Conservation (phyloP, 345 rosid genomes). For the Dovyalis caffra region DNA sequence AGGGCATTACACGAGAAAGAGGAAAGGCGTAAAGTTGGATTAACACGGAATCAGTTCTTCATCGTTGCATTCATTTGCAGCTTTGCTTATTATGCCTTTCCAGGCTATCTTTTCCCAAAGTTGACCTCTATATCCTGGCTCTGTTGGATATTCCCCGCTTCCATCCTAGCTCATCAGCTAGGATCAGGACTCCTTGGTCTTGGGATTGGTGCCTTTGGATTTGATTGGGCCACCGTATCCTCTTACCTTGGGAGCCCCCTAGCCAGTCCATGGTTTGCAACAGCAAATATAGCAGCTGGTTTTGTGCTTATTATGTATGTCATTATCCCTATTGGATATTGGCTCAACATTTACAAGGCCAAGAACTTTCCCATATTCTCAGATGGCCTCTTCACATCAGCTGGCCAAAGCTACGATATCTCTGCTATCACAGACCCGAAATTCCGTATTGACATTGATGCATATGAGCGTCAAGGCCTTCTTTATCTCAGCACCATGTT, state of each 20-base stretch:
- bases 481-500: constrained; percentile 54
- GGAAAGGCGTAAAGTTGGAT: constrained; percentile 37
- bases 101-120: constrained; percentile 58
- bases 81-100: constrained; percentile 58
- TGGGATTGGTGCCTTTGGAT: constrained; percentile 56
- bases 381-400: constrained; percentile 47
- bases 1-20: constrained; percentile 67
- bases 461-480: constrained; percentile 54
- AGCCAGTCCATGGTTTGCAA: constrained; percentile 77
- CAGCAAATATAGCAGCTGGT: constrained; percentile 64
- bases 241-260: constrained; percentile 67
- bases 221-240: constrained; percentile 68
- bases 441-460: constrained; percentile 47
- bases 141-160: constrained; percentile 60
- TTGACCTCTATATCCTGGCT: constrained; percentile 57
- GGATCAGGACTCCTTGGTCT: constrained; percentile 68
- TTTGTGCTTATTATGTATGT: constrained; percentile 48
- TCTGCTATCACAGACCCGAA: constrained; percentile 49
- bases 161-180: constrained; percentile 56
- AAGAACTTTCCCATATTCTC: constrained; percentile 70
- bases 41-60: constrained; percentile 60
- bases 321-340: constrained; percentile 49
- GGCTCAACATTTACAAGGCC: constrained; percentile 52
- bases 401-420: constrained; percentile 51
- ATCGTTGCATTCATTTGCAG: constrained; percentile 53